Evolutionary conservation across 768 basidiomycete genomes (phyloP), one percentile per base, ranked within the genome.

Genomic region (Suillus clintonianus): DNA sequence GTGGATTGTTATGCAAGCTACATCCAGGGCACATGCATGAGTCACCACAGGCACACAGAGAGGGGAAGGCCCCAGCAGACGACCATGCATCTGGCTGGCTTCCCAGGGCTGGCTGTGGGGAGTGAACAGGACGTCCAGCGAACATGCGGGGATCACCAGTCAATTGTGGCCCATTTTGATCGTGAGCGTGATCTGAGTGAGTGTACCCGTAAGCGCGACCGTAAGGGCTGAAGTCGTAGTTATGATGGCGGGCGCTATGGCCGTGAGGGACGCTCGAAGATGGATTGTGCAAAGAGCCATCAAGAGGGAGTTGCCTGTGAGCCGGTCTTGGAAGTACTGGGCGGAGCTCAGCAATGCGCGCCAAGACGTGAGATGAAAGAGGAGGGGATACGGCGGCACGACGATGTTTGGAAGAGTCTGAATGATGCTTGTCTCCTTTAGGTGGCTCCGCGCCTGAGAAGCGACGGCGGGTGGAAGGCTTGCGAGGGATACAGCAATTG

Each of bases 291-390:
- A 81, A 60, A 51, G 80, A 78, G 4, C 83, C 81, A 36, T 73
- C 72, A 47, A 64, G 62, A 45, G 61, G 32, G 24, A 19, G 43
- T 37, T 56, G 37, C 30, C 59, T 69, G 30, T 71, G 69, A 36
- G 79, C 65, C 17, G 88, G 88, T 11, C 87, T 86, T 5, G 91
- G 91, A 41, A 90, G 84, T 22, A 92, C 87, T 3, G 89, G 88
- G 8, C 90, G 86, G 61, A 89, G 77, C 67, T 88, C 86, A 9
- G 87, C 83, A 54, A 88, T 84, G 63, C 88, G 86, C 9, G 83
- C 85, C 14, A 86, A 76, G 62, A 87, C 83, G 62, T 86, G 83
- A 42, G 83, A 77, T 30, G 83, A 76, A 42, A 77, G 73, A 3
- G 68, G 73, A 11, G 72, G 59, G 1, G 70, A 61, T 64, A 62